Evolutionary conservation across 2,329 filamentous ascomycete species (phyloP), one percentile per base, ranked within the genome.

Genomic region (Penicillium brasilianum): DNA sequence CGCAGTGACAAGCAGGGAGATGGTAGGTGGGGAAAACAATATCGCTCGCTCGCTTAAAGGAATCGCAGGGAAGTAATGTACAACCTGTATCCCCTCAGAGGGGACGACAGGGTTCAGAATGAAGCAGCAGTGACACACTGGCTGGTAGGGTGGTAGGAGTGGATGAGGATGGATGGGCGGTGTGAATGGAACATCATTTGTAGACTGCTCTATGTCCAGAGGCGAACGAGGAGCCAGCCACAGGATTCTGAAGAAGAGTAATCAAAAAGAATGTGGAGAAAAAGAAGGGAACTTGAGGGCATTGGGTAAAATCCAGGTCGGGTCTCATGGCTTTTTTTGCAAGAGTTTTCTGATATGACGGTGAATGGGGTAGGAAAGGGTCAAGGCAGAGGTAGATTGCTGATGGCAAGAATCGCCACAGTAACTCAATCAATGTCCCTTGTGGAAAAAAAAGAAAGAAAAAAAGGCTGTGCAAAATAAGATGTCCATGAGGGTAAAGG

Each of bases 151-250:
- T 58, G 39, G 34, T 28, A 48, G 20, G 55, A 37, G 11, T 39
- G 50, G 50, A 44, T 8, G 30, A 58, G n/a, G 61, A 49, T 14
- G 25, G 22, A 14, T 2, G 18, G 43, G 41, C 16, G 6, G 25
- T 56, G 64, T 18, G 41, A 59, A 61, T 65, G 44, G 46, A 68
- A 57, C 55, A 62, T 68, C 55, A 56, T 66, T 64, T 62, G 56
- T 63, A 60, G 51, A 55, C 58, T 64, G 67, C 41, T 60, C 55
- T 58, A 41, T 61, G 57, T 62, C 53, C 49, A 25, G 46, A 37
- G 41, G 61, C 48, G 34, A 55, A 64, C 41, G 49, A 57, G 58
- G 52, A 62, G 62, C 60, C 59, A 62, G 61, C 46, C 62, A 62
- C 56, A 34, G 30, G 50, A 30, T 48, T 25, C 32, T 25, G 34